Evolutionary conservation across 1,139 yeast species (phyloP).

Genomic region (Arxiozyma bovina): DNA sequence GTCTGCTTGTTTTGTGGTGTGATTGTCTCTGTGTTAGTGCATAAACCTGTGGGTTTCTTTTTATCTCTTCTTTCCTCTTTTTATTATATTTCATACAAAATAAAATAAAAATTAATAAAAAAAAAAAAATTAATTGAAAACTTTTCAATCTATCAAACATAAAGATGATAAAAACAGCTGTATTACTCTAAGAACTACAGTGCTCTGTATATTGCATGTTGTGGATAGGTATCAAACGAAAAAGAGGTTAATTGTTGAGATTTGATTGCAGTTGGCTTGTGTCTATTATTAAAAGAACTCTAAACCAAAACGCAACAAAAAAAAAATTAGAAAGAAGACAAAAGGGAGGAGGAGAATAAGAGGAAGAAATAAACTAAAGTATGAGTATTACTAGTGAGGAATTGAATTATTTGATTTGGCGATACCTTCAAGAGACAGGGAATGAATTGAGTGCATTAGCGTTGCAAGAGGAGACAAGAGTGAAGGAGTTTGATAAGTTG

Average conservation of each 20-base stretch:
- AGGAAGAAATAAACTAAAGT: too few relatives aligned
- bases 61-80: too few relatives aligned
- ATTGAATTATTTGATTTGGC: slow-evolving; percentile 84
- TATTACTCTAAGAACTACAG: not conserved
- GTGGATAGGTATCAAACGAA: not conserved
- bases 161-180: not conserved
- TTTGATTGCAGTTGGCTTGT: not conserved
- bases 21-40: too few relatives aligned
- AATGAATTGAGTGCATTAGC: slow-evolving; percentile 72
- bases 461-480: slow-evolving; percentile 63
- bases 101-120: not conserved
- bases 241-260: not conserved
- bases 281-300: not conserved
- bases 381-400: slow-evolving; percentile 84
- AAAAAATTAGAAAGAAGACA: too few relatives aligned
- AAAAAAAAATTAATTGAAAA: not conserved
- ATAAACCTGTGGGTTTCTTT: too few relatives aligned
- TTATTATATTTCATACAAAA: too few relatives aligned
- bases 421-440: slow-evolving; percentile 87
- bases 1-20: too few relatives aligned
- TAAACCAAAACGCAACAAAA: not conserved
- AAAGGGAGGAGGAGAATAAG: not conserved
- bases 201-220: too few relatives aligned
- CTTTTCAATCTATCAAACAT: not conserved
- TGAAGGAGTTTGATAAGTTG: slow-evolving; percentile 48